Evolutionary conservation across 371 early-diverging fungal species (phyloP).

Genomic region (Rhizopus microsporus): DNA sequence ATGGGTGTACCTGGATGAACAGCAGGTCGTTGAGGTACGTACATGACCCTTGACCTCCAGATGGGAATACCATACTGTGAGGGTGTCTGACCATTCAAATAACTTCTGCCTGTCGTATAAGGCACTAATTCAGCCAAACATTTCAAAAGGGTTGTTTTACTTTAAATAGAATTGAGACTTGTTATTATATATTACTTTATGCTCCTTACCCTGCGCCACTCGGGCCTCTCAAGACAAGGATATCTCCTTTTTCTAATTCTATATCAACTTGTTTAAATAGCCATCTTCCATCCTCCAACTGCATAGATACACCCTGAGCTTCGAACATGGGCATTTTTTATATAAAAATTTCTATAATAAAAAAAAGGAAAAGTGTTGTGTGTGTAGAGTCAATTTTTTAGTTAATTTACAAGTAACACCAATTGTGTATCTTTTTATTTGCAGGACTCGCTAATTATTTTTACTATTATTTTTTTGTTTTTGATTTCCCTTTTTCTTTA

Average conservation of each 20-base stretch:
- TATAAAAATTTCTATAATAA: slow-evolving; percentile 10
- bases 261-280: slow-evolving; percentile 66
- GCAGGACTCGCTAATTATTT: too few relatives aligned
- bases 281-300: slow-evolving; percentile 47
- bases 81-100: slow-evolving; percentile 62
- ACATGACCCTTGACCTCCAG: slow-evolving; percentile 82
- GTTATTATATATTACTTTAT: neutral
- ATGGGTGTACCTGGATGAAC: slow-evolving; percentile 73
- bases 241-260: slow-evolving; percentile 55
- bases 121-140: slow-evolving; percentile 76
- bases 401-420: too few relatives aligned
- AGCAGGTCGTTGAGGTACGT: slow-evolving; percentile 87
- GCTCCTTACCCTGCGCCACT: slow-evolving; percentile 69
- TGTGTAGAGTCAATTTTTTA: too few relatives aligned
- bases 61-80: slow-evolving; percentile 64
- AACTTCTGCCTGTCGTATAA: slow-evolving; percentile 62
- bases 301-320: slow-evolving; percentile 28
- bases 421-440: too few relatives aligned
- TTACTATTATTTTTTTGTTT: too few relatives aligned
- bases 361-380: slow-evolving; percentile 1
- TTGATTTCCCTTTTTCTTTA: neutral
- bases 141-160: slow-evolving; percentile 85
- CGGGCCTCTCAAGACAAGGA: slow-evolving; percentile 69
- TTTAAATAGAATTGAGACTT: slow-evolving; percentile 17
- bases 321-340: slow-evolving; percentile 18